phyloP scores from a whole-genome alignment of 2,329 filamentous ascomycete genomes.

The Trichophyton mentagrophytes region DNA sequence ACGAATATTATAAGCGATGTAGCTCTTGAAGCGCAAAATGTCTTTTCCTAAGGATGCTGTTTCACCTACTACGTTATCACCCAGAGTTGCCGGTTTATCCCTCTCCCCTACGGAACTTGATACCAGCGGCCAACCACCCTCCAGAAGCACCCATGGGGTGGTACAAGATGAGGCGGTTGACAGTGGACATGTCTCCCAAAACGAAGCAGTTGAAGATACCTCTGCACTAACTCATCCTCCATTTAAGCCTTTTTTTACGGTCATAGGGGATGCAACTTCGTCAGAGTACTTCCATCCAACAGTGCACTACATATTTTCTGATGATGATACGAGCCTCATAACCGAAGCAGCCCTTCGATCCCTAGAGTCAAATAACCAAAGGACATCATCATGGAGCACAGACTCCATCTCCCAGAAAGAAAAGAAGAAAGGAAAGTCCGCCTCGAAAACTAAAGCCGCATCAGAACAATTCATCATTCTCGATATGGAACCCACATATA shows the following conservation, averaged over 20 bases:
- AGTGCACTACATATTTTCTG: conserved; percentile 83
- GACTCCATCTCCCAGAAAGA: background rate
- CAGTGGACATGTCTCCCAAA: background rate
- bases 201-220: background rate
- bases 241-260: conserved; percentile 73
- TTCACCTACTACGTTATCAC: conserved; percentile 19
- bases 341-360: conserved; percentile 50
- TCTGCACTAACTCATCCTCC: conserved; percentile 24
- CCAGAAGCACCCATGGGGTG: background rate
- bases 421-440: conserved; percentile 6
- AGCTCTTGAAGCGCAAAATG: conserved; percentile 18
- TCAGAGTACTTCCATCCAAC: conserved; percentile 68
- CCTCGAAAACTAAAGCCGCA: conserved; percentile 22
- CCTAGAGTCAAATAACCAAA: conserved; percentile 36
- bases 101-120: background rate
- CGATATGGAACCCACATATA: conserved; percentile 34
- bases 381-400: conserved; percentile 12
- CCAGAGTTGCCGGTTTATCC: conserved; percentile 4
- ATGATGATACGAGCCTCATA: conserved; percentile 72
- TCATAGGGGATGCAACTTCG: conserved; percentile 64
- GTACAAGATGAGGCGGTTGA: background rate
- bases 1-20: background rate
- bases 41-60: conserved; percentile 22
- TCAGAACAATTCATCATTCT: conserved; percentile 45
- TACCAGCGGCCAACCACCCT: background rate